Conservation (phyloP, 768 basidiomycete species). For the Strobilomyces dryophilus region DNA sequence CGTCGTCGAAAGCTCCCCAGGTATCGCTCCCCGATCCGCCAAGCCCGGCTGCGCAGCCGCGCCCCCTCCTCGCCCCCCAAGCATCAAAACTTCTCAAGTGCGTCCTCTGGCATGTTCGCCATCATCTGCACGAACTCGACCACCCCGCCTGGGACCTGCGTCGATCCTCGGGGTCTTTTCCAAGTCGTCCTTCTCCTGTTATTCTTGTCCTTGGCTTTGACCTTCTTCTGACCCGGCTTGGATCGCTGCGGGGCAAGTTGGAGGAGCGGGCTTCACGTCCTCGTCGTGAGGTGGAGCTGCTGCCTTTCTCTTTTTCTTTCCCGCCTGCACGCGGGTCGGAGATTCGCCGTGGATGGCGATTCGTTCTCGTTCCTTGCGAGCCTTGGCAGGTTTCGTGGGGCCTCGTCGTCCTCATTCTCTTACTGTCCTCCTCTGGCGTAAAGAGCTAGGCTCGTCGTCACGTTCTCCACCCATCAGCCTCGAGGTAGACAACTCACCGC, state of each 20-base stretch:
- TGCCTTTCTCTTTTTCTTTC: constrained; percentile 40
- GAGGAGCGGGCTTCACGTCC: constrained; percentile 6
- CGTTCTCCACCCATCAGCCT: constrained; percentile 8
- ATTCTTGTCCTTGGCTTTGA: constrained; percentile 57
- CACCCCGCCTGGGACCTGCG: constrained; percentile 61
- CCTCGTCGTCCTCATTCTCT: constrained; percentile 25
- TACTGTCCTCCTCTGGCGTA: constrained; percentile 29
- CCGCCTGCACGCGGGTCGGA: constrained; percentile 22
- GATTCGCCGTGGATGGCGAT: background rate
- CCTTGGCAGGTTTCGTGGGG: constrained; percentile 14
- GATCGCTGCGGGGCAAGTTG: constrained; percentile 15
- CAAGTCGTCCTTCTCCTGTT: constrained; percentile 70
- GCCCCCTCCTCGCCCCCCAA: constrained; percentile 32
- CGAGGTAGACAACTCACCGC: constrained; percentile 35
- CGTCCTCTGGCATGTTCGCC: constrained; percentile 51
- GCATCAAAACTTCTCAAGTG: constrained; percentile 58
- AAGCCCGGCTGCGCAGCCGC: constrained; percentile 24
- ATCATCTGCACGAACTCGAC: constrained; percentile 57
- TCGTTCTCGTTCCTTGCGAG: constrained; percentile 21
- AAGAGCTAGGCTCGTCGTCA: constrained; percentile 39
- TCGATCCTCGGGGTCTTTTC: constrained; percentile 72
- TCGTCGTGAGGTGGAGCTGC: background rate
- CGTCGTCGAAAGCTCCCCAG: constrained; percentile 43
- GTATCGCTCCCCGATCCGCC: constrained; percentile 31
- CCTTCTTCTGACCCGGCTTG: constrained; percentile 56